Percentiles rank a stretch among this genome's conserved stretches.
Conservation (phyloP, 768 basidiomycete genomes). For the Termitomyces sp. region DNA sequence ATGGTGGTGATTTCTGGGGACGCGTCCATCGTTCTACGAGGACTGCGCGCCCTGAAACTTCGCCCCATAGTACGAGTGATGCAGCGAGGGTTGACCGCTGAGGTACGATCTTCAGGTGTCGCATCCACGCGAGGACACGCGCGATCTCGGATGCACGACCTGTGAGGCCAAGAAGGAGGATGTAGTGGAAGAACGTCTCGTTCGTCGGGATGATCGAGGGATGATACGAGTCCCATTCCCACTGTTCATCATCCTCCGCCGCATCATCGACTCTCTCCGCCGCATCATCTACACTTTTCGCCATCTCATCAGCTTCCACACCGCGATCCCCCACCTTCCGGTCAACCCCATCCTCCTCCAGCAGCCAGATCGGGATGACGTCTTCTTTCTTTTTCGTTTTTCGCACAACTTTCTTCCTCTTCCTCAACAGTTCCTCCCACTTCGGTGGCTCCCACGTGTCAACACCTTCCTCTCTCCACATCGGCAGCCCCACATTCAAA, state of each 20-base stretch:
- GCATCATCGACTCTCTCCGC: background rate
- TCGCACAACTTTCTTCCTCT: conserved; percentile 3
- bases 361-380: background rate
- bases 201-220: conserved; percentile 6
- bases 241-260: background rate
- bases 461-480: conserved; percentile 6
- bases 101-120: conserved; percentile 46
- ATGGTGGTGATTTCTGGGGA: background rate
- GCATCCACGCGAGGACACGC: conserved; percentile 56
- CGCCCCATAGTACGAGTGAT: conserved; percentile 66
- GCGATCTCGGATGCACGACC: conserved; percentile 9
- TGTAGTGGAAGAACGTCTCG: conserved; percentile 6
- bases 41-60: conserved; percentile 59
- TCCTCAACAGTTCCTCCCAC: conserved; percentile 3
- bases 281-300: background rate
- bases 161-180: conserved; percentile 5
- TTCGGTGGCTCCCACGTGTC: conserved; percentile 3
- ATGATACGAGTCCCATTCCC: conserved; percentile 7
- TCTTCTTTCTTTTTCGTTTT: background rate
- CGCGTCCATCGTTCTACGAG: conserved; percentile 41
- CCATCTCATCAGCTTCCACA: background rate
- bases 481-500: conserved; percentile 4
- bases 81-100: conserved; percentile 50
- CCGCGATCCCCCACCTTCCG: background rate
- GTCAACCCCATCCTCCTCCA: background rate